phyloP scores from a whole-genome alignment of 1,284 basidiomycete species.

The Ganoderma resinaceum region DNA sequence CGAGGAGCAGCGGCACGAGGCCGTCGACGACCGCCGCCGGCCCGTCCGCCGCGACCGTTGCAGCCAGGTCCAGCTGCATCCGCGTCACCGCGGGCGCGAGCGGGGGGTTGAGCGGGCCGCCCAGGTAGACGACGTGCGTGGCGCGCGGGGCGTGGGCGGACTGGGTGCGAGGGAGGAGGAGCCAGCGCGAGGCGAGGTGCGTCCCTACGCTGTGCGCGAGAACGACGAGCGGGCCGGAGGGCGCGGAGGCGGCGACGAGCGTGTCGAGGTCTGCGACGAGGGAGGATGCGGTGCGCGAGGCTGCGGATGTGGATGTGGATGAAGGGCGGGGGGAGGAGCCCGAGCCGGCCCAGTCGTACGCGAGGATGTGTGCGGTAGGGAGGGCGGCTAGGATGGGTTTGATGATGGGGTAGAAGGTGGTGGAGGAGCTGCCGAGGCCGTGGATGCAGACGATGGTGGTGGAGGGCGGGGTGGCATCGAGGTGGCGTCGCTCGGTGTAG shows the following conservation, averaged over 20 bases:
- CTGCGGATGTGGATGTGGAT: background rate
- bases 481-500: background rate
- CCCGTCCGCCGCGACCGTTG: background rate
- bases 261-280: conserved; percentile 21
- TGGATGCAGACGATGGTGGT: background rate
- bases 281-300: background rate
- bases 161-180: background rate
- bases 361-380: background rate
- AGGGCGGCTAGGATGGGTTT: background rate
- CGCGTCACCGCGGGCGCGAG: background rate
- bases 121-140: conserved; percentile 11
- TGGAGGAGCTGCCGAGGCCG: background rate
- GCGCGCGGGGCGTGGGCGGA: background rate
- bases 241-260: conserved; percentile 12
- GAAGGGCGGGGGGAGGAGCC: conserved; percentile 12
- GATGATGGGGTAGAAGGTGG: too few relatives aligned
- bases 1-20: conserved; percentile 4
- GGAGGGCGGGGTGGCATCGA: background rate
- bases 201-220: conserved; percentile 25
- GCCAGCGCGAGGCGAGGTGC: conserved; percentile 9
- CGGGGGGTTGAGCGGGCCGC: conserved; percentile 11
- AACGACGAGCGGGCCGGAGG: conserved; percentile 14
- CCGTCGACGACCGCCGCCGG: background rate
- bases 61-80: conserved; percentile 3
- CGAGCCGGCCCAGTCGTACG: conserved; percentile 11